These are phyloP conservation scores for Lentinus brumalis DNA, from an alignment of 768 basidiomycete species.

Conservation along the genomic window DNA sequence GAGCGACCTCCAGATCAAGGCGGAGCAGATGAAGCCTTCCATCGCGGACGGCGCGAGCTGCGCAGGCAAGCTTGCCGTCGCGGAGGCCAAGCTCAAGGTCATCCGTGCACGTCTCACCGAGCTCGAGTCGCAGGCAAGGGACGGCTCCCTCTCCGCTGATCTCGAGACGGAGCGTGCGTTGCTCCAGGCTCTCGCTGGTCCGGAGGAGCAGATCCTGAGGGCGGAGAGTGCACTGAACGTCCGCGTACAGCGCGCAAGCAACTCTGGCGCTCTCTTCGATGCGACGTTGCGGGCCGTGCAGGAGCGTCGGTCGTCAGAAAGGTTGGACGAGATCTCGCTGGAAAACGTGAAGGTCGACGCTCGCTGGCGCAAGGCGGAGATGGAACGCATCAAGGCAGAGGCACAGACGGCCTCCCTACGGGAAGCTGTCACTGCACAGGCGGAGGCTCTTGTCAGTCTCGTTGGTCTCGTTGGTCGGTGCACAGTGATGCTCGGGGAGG, in stretches of 20 bases:
- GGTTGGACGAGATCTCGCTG: slow-evolving; percentile 67
- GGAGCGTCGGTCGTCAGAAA: slow-evolving; percentile 71
- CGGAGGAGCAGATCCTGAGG: slow-evolving; percentile 70
- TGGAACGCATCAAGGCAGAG: slow-evolving; percentile 69
- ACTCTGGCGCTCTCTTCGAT: slow-evolving; percentile 80
- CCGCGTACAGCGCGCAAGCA: slow-evolving; percentile 67
- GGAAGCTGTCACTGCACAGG: slow-evolving; percentile 64
- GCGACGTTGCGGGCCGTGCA: slow-evolving; percentile 83
- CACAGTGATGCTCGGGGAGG: slow-evolving; percentile 70
- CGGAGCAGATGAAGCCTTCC: slow-evolving; percentile 68
- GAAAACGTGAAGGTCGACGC: slow-evolving; percentile 76
- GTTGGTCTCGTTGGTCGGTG: slow-evolving; percentile 81
- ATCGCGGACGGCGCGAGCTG: slow-evolving; percentile 79
- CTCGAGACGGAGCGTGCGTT: slow-evolving; percentile 75
- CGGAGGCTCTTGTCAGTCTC: slow-evolving; percentile 67
- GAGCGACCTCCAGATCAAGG: slow-evolving; percentile 69
- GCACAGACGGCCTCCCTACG: slow-evolving; percentile 65
- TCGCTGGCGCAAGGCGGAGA: slow-evolving; percentile 62
- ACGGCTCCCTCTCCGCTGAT: slow-evolving; percentile 48
- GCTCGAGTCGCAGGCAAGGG: slow-evolving; percentile 45
- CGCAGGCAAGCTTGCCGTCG: slow-evolving; percentile 67
- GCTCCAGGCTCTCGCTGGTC: slow-evolving; percentile 61
- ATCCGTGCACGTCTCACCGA: slow-evolving; percentile 65
- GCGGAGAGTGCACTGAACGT: slow-evolving; percentile 58
- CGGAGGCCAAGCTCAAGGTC: slow-evolving; percentile 65